Percentiles rank a stretch among this genome's conserved stretches.
These are phyloP conservation scores for Amniculicola lignicola DNA, from an alignment of 495 filamentous ascomycete genomes.

Conservation along the genomic window DNA sequence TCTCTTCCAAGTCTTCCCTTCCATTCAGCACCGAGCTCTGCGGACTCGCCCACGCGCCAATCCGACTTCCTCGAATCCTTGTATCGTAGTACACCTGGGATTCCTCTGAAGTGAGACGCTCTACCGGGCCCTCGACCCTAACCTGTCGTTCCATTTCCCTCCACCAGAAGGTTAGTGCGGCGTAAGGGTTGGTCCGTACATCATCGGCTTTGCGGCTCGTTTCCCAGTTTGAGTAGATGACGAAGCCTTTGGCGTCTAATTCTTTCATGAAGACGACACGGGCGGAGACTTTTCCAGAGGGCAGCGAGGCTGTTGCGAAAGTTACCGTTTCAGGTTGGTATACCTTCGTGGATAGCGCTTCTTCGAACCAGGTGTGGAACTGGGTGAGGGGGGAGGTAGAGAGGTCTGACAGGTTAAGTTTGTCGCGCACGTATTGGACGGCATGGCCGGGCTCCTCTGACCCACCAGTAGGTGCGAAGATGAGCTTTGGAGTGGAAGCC, in stretches of 20 bases:
- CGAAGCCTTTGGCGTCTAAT: slow-evolving; percentile 73
- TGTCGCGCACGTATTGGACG: slow-evolving; percentile 59
- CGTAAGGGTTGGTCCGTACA: slow-evolving; percentile 62
- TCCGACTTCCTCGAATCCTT: slow-evolving; percentile 68
- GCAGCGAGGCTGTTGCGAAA: slow-evolving; percentile 80
- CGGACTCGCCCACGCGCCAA: slow-evolving; percentile 91
- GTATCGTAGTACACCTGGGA: slow-evolving; percentile 87
- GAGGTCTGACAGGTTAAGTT: slow-evolving; percentile 54
- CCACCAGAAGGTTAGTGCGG: slow-evolving; percentile 75
- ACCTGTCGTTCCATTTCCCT: slow-evolving; percentile 77
- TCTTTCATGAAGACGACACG: slow-evolving; percentile 87
- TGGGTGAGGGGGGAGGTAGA: slow-evolving; percentile 63
- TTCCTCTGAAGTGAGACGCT: slow-evolving; percentile 66
- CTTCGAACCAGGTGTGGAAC: slow-evolving; percentile 83
- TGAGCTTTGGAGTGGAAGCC: slow-evolving; percentile 29
- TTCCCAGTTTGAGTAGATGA: slow-evolving; percentile 89
- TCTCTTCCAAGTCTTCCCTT: slow-evolving; percentile 59
- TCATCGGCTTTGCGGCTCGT: slow-evolving; percentile 69
- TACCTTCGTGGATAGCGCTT: slow-evolving; percentile 58
- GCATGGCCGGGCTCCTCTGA: slow-evolving; percentile 51
- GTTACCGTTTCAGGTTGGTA: slow-evolving; percentile 73
- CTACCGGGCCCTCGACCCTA: slow-evolving; percentile 71
- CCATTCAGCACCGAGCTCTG: slow-evolving; percentile 74
- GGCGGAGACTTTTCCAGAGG: slow-evolving; percentile 76
- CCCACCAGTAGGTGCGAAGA: slow-evolving; percentile 41